phyloP scores from a whole-genome alignment of 768 basidiomycete genomes.

The Boletus patriciae region DNA sequence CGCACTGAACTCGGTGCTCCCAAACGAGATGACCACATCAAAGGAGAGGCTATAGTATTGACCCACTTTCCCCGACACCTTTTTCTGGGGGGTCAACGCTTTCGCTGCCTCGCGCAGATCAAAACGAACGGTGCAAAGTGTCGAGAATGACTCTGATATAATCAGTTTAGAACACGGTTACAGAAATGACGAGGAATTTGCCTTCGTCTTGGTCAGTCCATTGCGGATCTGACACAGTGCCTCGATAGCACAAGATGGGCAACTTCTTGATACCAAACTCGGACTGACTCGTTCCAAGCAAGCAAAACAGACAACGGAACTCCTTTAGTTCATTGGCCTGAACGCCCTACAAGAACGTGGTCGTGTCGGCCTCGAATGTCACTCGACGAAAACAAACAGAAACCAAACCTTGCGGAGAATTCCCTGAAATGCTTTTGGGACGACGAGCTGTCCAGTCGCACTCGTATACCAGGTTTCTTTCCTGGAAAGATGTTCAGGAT shows the following conservation, averaged over 20 bases:
- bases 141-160: constrained; percentile 10
- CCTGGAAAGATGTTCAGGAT: constrained; percentile 14
- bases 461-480: constrained; percentile 1
- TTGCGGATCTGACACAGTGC: constrained; percentile 1
- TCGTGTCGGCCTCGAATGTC: neutral
- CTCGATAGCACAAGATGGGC: constrained; percentile 16
- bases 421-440: constrained; percentile 4
- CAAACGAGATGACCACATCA: constrained; percentile 17
- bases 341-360: constrained; percentile 1
- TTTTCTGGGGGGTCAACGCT: neutral
- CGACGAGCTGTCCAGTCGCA: neutral
- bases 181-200: neutral
- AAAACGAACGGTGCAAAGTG: constrained; percentile 8
- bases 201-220: constrained; percentile 14
- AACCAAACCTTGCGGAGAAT: constrained; percentile 12
- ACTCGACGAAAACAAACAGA: neutral
- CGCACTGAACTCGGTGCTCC: constrained; percentile 27
- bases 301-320: constrained; percentile 13
- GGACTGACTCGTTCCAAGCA: neutral
- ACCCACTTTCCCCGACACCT: neutral
- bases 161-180: neutral
- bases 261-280: neutral
- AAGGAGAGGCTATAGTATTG: constrained; percentile 4
- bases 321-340: constrained; percentile 11
- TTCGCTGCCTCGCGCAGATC: constrained; percentile 8